A percentile compares a stretch with the other conserved stretches of the same genome.
These are phyloP conservation scores for Thinopyrum elongatum DNA, from an alignment of 176 grass and related monocot genomes.

Conservation along the genomic window DNA sequence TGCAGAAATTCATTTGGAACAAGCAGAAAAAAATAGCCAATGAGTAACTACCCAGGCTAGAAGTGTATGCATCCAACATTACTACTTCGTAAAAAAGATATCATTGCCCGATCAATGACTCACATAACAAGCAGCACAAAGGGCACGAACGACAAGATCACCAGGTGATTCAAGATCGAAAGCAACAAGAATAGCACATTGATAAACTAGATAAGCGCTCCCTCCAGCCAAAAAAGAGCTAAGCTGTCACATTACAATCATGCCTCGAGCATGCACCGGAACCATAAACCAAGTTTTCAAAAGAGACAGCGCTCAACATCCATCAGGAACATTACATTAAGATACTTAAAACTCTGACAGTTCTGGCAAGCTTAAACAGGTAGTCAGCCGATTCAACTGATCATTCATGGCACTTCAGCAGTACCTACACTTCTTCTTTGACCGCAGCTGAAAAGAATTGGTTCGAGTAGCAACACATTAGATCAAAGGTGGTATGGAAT, in stretches of 20 bases:
- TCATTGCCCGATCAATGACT: background rate
- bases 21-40: background rate
- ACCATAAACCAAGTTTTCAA: background rate
- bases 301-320: background rate
- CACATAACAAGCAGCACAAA: background rate
- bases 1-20: background rate
- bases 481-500: background rate
- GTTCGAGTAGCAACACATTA: background rate
- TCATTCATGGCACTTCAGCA: background rate
- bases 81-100: background rate
- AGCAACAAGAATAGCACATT: background rate
- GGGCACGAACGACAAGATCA: background rate
- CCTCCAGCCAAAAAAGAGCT: slow-evolving; percentile 3
- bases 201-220: background rate
- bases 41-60: no score
- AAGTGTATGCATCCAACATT: no score
- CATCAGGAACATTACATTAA: background rate
- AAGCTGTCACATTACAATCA: background rate
- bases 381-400: background rate
- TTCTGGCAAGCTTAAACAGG: background rate
- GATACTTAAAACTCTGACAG: background rate
- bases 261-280: background rate
- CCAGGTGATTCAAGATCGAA: background rate
- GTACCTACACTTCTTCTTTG: slow-evolving; percentile 4
- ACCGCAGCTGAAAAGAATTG: slow-evolving; percentile 11